Conservation (phyloP, 2,329 filamentous ascomycete species). For the Alternaria gaisen region DNA sequence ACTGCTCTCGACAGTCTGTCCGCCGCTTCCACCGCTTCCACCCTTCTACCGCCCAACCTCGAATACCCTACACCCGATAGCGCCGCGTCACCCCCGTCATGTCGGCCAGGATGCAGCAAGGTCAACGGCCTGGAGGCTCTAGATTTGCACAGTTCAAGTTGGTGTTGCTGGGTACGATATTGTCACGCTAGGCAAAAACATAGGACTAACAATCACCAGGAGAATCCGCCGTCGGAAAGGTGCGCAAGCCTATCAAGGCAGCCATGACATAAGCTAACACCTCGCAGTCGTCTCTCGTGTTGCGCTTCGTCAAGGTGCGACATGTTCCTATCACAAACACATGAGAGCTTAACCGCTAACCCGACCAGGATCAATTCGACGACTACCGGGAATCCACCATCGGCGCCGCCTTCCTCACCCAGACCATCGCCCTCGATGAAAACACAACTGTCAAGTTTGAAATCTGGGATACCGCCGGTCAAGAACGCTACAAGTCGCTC, state of each 20-base stretch:
- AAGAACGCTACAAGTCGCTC: slow-evolving; percentile 98
- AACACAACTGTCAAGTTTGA: slow-evolving; percentile 99
- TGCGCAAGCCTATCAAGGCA: slow-evolving; percentile 55
- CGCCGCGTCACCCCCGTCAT: slow-evolving; percentile 61
- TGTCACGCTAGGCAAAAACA: too few species aligned
- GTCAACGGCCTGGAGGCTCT: slow-evolving; percentile 68
- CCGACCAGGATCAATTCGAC: slow-evolving; percentile 92
- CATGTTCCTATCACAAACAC: too few species aligned
- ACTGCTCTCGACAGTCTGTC: background rate
- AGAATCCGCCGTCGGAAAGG: slow-evolving; percentile 99
- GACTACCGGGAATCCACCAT: slow-evolving; percentile 97
- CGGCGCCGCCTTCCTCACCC: slow-evolving; percentile 97
- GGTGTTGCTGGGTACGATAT: slow-evolving; percentile 91
- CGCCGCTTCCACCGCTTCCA: too few species aligned
- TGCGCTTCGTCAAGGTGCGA: slow-evolving; percentile 93
- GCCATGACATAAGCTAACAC: slow-evolving; percentile 40
- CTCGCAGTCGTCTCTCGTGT: slow-evolving; percentile 89
- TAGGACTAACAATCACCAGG: slow-evolving; percentile 67
- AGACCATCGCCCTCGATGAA: slow-evolving; percentile 98
- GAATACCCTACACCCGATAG: slow-evolving; percentile 13
- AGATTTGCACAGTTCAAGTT: slow-evolving; percentile 99
- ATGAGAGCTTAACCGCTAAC: background rate
- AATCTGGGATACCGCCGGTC: slow-evolving; percentile 92
- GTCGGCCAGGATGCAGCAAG: slow-evolving; percentile 84
- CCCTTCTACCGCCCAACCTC: too few species aligned